These are phyloP conservation scores for Podila horticola DNA, from an alignment of 192 early-diverging fungal genomes.

Conservation along the genomic window DNA sequence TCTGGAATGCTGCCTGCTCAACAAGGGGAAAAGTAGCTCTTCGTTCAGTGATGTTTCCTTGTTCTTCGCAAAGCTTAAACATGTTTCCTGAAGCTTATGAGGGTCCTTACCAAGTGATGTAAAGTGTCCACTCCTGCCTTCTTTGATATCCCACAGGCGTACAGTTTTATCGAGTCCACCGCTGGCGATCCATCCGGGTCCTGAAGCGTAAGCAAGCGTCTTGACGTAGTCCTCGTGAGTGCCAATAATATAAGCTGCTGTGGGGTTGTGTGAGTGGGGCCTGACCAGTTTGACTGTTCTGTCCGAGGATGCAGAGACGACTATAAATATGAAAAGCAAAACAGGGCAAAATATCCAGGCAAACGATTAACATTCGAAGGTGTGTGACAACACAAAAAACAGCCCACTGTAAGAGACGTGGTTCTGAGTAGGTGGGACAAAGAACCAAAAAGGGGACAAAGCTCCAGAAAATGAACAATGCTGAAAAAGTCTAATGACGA, in stretches of 20 bases:
- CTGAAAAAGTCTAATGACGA: not conserved
- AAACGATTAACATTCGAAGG: not conserved
- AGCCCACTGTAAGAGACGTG: not conserved
- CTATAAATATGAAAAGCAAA: slow-evolving; percentile 38
- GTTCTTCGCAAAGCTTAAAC: too few relatives aligned
- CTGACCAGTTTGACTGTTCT: slow-evolving; percentile 85
- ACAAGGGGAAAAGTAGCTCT: too few relatives aligned
- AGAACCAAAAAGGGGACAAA: not conserved
- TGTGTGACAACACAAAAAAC: too few relatives aligned
- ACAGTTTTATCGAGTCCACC: slow-evolving; percentile 93
- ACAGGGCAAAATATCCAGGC: not conserved
- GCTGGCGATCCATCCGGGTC: slow-evolving; percentile 82
- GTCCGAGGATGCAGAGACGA: slow-evolving; percentile 92
- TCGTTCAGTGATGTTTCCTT: too few relatives aligned
- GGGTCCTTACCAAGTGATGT: slow-evolving; percentile 39
- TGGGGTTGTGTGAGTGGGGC: slow-evolving; percentile 63
- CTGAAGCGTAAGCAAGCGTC: slow-evolving; percentile 80
- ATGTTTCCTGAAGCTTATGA: not conserved
- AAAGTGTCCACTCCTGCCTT: slow-evolving; percentile 61
- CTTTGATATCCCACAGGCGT: slow-evolving; percentile 89
- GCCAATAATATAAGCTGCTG: slow-evolving; percentile 72
- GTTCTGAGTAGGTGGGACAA: not conserved
- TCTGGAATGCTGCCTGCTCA: slow-evolving; percentile 57
- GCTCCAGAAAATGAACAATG: not conserved
- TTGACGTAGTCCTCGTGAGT: slow-evolving; percentile 95